Conservation (phyloP, 805 yeast genomes). For the Saccharomyces paradoxus region DNA sequence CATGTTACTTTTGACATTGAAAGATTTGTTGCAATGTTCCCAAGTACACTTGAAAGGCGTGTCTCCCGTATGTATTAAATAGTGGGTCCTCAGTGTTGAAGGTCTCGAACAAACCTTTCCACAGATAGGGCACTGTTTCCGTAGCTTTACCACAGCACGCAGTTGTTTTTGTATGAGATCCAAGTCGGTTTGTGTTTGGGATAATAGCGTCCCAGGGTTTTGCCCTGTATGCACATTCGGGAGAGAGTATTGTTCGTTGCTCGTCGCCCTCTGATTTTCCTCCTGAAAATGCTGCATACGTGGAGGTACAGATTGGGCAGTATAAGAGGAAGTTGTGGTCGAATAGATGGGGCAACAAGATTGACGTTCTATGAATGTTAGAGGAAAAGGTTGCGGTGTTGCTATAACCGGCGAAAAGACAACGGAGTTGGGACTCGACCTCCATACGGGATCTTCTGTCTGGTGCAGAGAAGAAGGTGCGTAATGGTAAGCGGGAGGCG, state of each 20-base stretch:
- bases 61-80: slow-evolving; percentile 72
- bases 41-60: slow-evolving; percentile 61
- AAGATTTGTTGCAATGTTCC: slow-evolving; percentile 57
- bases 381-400: background rate
- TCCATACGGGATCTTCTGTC: background rate
- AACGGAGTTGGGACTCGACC: background rate
- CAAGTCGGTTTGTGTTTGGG: background rate
- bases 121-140: slow-evolving; percentile 49
- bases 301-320: background rate
- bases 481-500: background rate
- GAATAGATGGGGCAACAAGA: background rate
- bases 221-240: background rate
- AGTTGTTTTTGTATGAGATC: background rate
- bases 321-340: background rate
- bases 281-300: background rate
- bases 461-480: background rate
- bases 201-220: background rate
- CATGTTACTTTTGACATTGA: slow-evolving; percentile 74
- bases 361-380: background rate
- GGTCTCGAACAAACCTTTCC: slow-evolving; percentile 75
- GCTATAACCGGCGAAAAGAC: background rate
- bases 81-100: slow-evolving; percentile 71
- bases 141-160: slow-evolving; percentile 1
- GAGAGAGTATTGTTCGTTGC: background rate
- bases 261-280: background rate